phyloP scores from a whole-genome alignment of 352 stramenopile species.

The Synura sp. region DNA sequence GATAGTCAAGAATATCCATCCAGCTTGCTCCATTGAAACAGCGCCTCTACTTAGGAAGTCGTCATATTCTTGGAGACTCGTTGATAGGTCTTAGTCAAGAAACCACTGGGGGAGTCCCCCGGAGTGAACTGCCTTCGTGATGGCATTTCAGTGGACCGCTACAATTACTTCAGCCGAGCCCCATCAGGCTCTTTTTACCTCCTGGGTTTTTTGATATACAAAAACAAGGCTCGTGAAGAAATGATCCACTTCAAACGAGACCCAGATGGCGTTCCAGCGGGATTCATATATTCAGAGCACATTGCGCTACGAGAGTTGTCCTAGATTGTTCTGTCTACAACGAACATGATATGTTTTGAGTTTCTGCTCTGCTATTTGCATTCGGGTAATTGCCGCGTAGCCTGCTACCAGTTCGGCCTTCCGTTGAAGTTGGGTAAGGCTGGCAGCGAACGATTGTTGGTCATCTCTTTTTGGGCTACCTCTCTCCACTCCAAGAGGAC shows the following conservation, averaged over 20 bases:
- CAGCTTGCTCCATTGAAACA: neutral
- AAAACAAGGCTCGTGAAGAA: slow-evolving; percentile 12
- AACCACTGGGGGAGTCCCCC: slow-evolving; percentile 16
- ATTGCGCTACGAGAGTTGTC: neutral
- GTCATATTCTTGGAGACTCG: no score
- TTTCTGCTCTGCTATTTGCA: slow-evolving; percentile 21
- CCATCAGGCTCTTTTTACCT: neutral
- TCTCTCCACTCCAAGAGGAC: no score
- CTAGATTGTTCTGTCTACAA: neutral
- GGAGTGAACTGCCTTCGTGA: slow-evolving; percentile 7
- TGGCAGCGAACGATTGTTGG: neutral
- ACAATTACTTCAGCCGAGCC: no score
- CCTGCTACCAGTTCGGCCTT: slow-evolving; percentile 1
- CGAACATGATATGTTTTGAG: slow-evolving; percentile 8
- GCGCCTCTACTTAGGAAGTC: neutral
- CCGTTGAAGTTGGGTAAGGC: neutral
- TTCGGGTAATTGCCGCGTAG: neutral
- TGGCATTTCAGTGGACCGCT: neutral
- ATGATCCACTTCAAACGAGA: neutral
- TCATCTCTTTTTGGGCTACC: no score
- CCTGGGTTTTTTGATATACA: neutral
- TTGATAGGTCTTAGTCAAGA: neutral
- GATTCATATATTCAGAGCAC: slow-evolving; percentile 6
- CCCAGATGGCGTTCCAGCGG: neutral
- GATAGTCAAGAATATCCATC: neutral